Base-by-base conservation (phyloP, 2,329 filamentous ascomycete species). In the Paracamarosporium sp. region DNA sequence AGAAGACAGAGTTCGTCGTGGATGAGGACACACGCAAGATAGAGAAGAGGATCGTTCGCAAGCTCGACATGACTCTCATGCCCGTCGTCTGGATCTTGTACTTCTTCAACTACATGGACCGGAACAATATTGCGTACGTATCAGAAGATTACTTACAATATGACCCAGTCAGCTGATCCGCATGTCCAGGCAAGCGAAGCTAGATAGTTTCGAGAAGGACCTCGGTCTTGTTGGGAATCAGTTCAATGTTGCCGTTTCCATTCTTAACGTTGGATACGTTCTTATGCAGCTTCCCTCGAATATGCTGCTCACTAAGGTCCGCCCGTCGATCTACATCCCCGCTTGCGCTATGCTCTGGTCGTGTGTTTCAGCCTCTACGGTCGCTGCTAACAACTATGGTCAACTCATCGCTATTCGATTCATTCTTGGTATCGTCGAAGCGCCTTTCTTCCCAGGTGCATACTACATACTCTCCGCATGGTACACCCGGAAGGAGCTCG, bases 261-360 rank as follows among this genome's bases (percentile, higher is more conserved):
- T 89, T 0, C 88, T 88, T 70, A 89, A 89, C 66, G 77, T 79
- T 41, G 62, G 84, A 2, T 88, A 88, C 62, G 70, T 87, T 0
- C 70, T 87, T 5, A 86, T 86, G 80, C 85, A 88, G 63, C 71
- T 88, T 0, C 85, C 85, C 0, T 86, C 84, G 0, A 88, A 87
- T 57, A 74, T 87, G 52, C 63, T 84, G 1, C 72, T 87, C 5
- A 86, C 84, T 0, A 74, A 80, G 2, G 71, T 85, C n/a, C 76
- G 79, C 4, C 85, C 85, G 1, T 83, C 83, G 1, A 55, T 82
- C 1, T 87, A 85, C 60, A 77, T 87, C 1, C 77, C 81, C 0
- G 66, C 72, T n/a, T 56, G 48, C 11, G 46, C 47, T 8, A 45
- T 51, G 38, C 46, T 56, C 9, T 56, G 46, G 48, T 47, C 54